Conservation (phyloP, 495 filamentous ascomycete genomes). For the Penicillium waksmanii region DNA sequence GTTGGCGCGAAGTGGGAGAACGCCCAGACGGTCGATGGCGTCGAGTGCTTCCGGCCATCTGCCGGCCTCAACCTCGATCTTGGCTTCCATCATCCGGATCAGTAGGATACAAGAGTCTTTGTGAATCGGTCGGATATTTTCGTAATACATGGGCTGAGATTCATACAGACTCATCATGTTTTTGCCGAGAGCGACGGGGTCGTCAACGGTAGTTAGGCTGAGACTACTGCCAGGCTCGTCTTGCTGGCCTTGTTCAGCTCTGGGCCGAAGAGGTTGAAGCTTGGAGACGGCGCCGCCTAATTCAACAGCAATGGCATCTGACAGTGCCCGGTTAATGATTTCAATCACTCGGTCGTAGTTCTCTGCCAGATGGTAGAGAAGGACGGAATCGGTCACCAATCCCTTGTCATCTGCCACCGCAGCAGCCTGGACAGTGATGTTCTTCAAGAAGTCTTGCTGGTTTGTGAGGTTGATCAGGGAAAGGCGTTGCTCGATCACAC, state of each 20-base stretch:
- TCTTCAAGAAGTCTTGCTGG: constrained; percentile 79
- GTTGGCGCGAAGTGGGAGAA: constrained; percentile 73
- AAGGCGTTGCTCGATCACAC: constrained; percentile 87
- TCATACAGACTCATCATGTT: constrained; percentile 85
- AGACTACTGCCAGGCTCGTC: constrained; percentile 61
- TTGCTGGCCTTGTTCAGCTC: constrained; percentile 33
- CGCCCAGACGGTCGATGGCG: constrained; percentile 70
- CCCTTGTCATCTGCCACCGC: constrained; percentile 92
- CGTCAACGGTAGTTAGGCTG: constrained; percentile 83
- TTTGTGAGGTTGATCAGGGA: constrained; percentile 77
- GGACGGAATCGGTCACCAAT: constrained; percentile 85
- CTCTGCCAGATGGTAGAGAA: constrained; percentile 91
- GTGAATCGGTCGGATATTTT: constrained; percentile 67
- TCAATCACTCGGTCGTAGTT: constrained; percentile 90
- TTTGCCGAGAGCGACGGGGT: constrained; percentile 75
- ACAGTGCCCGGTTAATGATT: constrained; percentile 88
- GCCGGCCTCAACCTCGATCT: constrained; percentile 66
- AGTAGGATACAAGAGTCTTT: constrained; percentile 72
- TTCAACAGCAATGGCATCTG: constrained; percentile 81
- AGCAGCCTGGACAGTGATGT: constrained; percentile 88
- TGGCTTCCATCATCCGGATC: constrained; percentile 77
- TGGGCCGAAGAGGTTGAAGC: constrained; percentile 77
- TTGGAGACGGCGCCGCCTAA: constrained; percentile 75
- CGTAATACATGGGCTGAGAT: constrained; percentile 70
- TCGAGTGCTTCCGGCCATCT: constrained; percentile 80